Evolutionary conservation across 208 protist genomes (phyloP).

Genomic region (Acanthamoeba healyi): DNA sequence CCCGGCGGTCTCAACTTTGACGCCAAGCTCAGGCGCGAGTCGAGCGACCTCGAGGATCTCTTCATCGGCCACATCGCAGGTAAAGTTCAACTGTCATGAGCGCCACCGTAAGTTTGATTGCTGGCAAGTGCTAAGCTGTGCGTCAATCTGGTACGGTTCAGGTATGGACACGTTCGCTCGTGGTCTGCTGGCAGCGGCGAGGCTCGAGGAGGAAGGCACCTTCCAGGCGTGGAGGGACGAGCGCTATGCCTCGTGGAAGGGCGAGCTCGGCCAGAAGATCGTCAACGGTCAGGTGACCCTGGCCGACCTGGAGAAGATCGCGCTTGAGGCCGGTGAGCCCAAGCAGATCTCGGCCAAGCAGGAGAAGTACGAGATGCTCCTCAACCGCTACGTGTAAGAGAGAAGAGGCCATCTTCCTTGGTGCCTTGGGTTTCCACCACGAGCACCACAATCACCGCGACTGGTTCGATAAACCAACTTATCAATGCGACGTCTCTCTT

Average conservation of each 20-base stretch:
- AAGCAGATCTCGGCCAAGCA: constrained; percentile 75
- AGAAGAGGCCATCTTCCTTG: no score
- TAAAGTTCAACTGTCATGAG: background rate
- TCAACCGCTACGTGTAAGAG: constrained; percentile 68
- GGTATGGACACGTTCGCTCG: constrained; percentile 77
- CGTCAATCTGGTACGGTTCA: constrained; percentile 23
- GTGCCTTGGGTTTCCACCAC: no score
- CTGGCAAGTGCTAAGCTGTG: no score
- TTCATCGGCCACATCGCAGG: constrained; percentile 74
- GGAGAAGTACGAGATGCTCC: constrained; percentile 77
- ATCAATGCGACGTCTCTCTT: no score
- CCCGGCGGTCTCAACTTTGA: constrained; percentile 79
- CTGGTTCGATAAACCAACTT: no score
- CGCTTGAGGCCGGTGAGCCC: constrained; percentile 49
- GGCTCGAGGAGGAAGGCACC: constrained; percentile 62
- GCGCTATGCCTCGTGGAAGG: constrained; percentile 72
- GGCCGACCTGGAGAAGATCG: constrained; percentile 61
- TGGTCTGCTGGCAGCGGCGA: constrained; percentile 53
- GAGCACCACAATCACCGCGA: no score
- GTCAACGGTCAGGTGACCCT: background rate
- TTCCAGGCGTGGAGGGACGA: constrained; percentile 13
- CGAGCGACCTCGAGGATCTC: constrained; percentile 75
- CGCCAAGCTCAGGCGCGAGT: constrained; percentile 74
- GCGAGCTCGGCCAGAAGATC: constrained; percentile 61
- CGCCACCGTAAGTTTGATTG: no score